phyloP scores from a whole-genome alignment of 345 rosid species.

The Passiflora organensis region DNA sequence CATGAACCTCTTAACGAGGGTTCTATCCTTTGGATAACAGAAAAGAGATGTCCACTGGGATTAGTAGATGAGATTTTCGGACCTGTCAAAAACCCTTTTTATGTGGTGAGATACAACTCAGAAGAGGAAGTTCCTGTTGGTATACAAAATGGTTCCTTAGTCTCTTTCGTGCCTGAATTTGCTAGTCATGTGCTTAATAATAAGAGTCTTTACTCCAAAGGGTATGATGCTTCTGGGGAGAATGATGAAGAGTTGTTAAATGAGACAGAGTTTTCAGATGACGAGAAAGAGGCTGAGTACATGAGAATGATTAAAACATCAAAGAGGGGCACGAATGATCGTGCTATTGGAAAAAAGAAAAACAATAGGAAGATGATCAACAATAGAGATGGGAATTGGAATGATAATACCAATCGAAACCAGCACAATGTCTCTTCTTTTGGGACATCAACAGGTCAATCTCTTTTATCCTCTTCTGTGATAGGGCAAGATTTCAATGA shows the following conservation, averaged over 20 bases:
- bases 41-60: constrained; percentile 60
- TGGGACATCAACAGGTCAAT: constrained; percentile 22
- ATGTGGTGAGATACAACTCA: constrained; percentile 82
- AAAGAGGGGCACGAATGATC: constrained; percentile 58
- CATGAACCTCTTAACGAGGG: constrained; percentile 84
- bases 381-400: constrained; percentile 39
- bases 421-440: constrained; percentile 20
- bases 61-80: constrained; percentile 90
- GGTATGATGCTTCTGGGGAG: constrained; percentile 94
- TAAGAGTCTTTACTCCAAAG: constrained; percentile 73
- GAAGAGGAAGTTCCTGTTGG: constrained; percentile 75
- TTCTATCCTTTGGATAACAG: constrained; percentile 81
- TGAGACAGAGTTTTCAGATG: constrained; percentile 89
- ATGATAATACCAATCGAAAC: constrained; percentile 26
- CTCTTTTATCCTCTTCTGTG: constrained; percentile 21
- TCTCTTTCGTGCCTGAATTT: constrained; percentile 77
- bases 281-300: constrained; percentile 86
- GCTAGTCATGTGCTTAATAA: constrained; percentile 67
- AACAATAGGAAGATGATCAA: constrained; percentile 46
- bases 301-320: constrained; percentile 58
- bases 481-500: constrained; percentile 23
- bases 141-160: constrained; percentile 48
- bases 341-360: constrained; percentile 37
- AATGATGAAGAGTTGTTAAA: constrained; percentile 83
- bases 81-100: constrained; percentile 82